Evolutionary conservation across 805 yeast species (phyloP), one percentile per base, ranked within the genome.

Genomic region (Metschnikowia similis): DNA sequence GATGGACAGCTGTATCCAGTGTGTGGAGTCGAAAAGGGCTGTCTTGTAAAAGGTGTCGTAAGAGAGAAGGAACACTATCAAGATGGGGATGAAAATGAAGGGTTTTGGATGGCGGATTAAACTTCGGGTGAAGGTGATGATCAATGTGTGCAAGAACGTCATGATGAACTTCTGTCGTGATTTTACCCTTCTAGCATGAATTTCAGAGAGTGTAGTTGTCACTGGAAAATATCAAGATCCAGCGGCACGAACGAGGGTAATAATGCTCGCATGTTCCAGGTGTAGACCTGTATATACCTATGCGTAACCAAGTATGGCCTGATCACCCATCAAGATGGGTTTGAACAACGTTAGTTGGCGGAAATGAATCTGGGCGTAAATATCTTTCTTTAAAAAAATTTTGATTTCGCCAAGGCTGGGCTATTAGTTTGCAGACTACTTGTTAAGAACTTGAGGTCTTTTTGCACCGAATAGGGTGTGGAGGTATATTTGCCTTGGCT

Each of bases 41-140:
- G 64, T 60, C 48, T 70, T 74, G 51, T 72, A 71, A n/a, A 62
- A 45, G 9, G 70, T 62, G 48, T 65, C 62, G 57, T 70, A 72
- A 1, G 74, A 66, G n/a, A 69, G 41, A 2, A 66, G 54, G 48
- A 70, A 71, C 27, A 65, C 56, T 8, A 64, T 29, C 17, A 71
- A 43, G 7, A 69, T 58, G 14, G 75, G 73, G 9, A 69, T 26
- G 40, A 71, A 43, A 14, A 72, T 68, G 39, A 60, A 49, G 8
- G 57, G 32, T 40, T 58, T 60, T 2, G 76, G 75, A 35, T 60
- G 55, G 35, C 60, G 54, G 32, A 70, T 53, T 14, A 65, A 48
- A 30, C 52, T 35, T 4, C 61, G 54, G 10, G 66, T 55, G 45
- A 50, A 41, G n/a, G 45, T 29, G 17, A 57, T 49, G 49, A 57